These are phyloP conservation scores for Torrubiellomyces zombiae DNA, from an alignment of 2,329 filamentous ascomycete genomes.

Conservation along the genomic window DNA sequence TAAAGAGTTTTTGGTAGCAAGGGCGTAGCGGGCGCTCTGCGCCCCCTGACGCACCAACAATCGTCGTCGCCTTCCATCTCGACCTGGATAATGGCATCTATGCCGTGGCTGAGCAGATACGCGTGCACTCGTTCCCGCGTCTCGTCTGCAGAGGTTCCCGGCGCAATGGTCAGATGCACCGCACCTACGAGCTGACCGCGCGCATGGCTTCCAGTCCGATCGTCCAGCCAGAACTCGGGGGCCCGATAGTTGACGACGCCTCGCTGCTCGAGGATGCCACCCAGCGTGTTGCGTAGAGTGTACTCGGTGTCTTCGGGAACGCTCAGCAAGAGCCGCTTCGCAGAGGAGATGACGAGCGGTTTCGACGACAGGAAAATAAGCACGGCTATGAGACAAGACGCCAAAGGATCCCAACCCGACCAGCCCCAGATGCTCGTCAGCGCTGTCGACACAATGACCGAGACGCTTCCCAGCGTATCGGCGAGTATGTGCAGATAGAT, in stretches of 20 bases:
- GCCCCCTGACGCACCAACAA: conserved; percentile 37
- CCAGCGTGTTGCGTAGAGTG: conserved; percentile 67
- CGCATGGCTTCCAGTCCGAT: conserved; percentile 30
- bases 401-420: conserved; percentile 87
- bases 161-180: conserved; percentile 68
- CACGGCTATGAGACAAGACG: conserved; percentile 82
- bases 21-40: conserved; percentile 13
- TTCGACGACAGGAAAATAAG: conserved; percentile 87
- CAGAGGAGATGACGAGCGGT: conserved; percentile 72
- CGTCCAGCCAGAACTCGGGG: conserved; percentile 86
- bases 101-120: conserved; percentile 52
- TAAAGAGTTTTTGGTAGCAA: conserved; percentile 18
- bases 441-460: conserved; percentile 81
- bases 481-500: conserved; percentile 93
- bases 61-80: conserved; percentile 62
- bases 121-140: conserved; percentile 60
- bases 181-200: conserved; percentile 54
- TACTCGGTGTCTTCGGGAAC: conserved; percentile 79
- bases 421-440: conserved; percentile 78
- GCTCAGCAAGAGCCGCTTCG: conserved; percentile 66
- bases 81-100: conserved; percentile 76
- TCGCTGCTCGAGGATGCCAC: conserved; percentile 63
- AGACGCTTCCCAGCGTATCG: conserved; percentile 84
- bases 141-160: conserved; percentile 61
- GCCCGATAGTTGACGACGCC: conserved; percentile 77